Conservation (phyloP, 2,329 filamentous ascomycete genomes). For the Aspergillus tanneri region DNA sequence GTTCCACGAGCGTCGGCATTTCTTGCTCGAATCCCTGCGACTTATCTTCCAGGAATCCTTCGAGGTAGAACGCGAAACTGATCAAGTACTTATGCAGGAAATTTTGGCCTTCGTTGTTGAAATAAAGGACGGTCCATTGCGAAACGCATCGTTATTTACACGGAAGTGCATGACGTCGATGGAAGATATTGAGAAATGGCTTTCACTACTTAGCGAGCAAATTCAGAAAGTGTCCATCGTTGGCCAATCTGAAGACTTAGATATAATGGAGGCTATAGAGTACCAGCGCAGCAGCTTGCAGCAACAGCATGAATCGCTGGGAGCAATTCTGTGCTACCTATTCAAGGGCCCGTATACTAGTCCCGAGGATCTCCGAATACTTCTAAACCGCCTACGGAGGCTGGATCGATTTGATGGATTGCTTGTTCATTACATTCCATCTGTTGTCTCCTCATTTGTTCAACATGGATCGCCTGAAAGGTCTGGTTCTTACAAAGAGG, state of each 20-base stretch:
- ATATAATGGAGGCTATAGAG: constrained; percentile 74
- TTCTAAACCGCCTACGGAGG: constrained; percentile 67
- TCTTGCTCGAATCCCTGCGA: constrained; percentile 78
- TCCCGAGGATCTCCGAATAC: constrained; percentile 68
- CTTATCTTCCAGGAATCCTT: constrained; percentile 71
- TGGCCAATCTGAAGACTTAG: constrained; percentile 62
- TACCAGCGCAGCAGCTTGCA: constrained; percentile 77
- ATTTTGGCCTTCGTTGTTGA: constrained; percentile 60
- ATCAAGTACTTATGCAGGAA: constrained; percentile 56
- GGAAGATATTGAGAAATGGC: constrained; percentile 71
- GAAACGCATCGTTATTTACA: constrained; percentile 63
- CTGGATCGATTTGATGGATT: constrained; percentile 74
- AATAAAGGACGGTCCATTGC: constrained; percentile 49
- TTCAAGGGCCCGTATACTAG: constrained; percentile 73
- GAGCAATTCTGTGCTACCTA: constrained; percentile 74
- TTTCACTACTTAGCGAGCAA: constrained; percentile 73
- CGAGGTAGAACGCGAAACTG: constrained; percentile 58
- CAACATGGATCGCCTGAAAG: constrained; percentile 77
- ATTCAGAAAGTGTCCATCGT: constrained; percentile 73
- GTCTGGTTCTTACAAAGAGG: constrained; percentile 64
- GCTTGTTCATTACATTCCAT: constrained; percentile 77
- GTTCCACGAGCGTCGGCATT: constrained; percentile 83
- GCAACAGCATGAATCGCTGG: constrained; percentile 85
- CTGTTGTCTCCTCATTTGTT: constrained; percentile 72
- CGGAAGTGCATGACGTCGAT: constrained; percentile 74